These are phyloP conservation scores for Lasiodiplodia theobromae DNA, from an alignment of 2,329 filamentous ascomycete species.

Conservation along the genomic window DNA sequence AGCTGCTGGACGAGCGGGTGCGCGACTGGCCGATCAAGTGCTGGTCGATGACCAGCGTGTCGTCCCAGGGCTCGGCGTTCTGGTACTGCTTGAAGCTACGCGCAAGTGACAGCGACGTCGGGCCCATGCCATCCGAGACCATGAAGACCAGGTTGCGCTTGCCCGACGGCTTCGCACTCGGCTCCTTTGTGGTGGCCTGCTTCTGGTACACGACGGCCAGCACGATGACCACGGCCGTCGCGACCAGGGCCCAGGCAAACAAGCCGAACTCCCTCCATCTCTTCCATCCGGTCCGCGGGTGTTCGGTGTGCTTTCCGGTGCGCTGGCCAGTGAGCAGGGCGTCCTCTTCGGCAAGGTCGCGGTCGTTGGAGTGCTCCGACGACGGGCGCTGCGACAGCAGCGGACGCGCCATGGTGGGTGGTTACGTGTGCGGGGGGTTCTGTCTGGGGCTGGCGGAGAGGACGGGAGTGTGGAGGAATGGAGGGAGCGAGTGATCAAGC, in stretches of 20 bases:
- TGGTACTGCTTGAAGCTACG: slow-evolving; percentile 83
- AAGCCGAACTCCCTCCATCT: slow-evolving; percentile 77
- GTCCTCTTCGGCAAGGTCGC: slow-evolving; percentile 67
- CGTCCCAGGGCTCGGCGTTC: slow-evolving; percentile 73
- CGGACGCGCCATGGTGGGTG: slow-evolving; percentile 50
- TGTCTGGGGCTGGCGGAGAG: not conserved
- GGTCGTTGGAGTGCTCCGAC: slow-evolving; percentile 63
- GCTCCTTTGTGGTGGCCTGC: slow-evolving; percentile 52
- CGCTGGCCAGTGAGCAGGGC: slow-evolving; percentile 66
- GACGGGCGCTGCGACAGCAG: slow-evolving; percentile 63
- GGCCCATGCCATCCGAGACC: slow-evolving; percentile 99
- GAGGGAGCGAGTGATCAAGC: slow-evolving; percentile 1
- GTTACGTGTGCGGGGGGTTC: slow-evolving; percentile 3
- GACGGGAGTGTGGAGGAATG: not conserved
- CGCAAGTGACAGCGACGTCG: slow-evolving; percentile 85
- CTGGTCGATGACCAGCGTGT: slow-evolving; percentile 81
- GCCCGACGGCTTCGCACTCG: slow-evolving; percentile 53
- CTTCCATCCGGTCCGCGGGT: slow-evolving; percentile 50
- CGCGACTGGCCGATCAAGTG: slow-evolving; percentile 91
- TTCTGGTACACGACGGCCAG: slow-evolving; percentile 83
- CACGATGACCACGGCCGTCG: slow-evolving; percentile 79
- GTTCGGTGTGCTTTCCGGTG: slow-evolving; percentile 31
- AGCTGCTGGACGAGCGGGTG: slow-evolving; percentile 80
- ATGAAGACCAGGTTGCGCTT: slow-evolving; percentile 98
- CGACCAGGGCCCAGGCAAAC: slow-evolving; percentile 82